Conservation (phyloP, 305 asterid genomes). For the Fraxinus floribunda region DNA sequence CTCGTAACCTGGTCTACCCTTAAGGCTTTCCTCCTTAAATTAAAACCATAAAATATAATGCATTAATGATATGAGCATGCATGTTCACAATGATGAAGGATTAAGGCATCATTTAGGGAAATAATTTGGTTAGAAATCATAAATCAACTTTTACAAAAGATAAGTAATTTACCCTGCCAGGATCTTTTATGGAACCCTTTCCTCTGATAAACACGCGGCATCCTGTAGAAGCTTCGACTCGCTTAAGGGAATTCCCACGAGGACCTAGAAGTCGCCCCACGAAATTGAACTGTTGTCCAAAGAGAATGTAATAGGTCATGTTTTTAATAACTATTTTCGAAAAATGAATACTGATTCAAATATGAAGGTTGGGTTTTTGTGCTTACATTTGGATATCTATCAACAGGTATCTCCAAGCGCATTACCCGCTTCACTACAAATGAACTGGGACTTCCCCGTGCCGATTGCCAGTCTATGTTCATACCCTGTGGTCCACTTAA, state of each 20-base stretch:
- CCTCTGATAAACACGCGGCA: constrained; percentile 89
- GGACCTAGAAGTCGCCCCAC: constrained; percentile 90
- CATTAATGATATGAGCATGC: constrained; percentile 3
- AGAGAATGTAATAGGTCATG: constrained; percentile 12
- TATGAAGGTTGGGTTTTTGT: not conserved
- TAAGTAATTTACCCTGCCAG: constrained; percentile 49
- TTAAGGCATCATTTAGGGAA: not conserved
- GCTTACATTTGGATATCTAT: constrained; percentile 74
- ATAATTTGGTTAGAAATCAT: not conserved
- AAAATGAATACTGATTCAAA: not conserved
- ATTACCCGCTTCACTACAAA: constrained; percentile 53
- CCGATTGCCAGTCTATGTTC: constrained; percentile 71
- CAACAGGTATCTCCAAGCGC: constrained; percentile 84
- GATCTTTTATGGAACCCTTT: constrained; percentile 77
- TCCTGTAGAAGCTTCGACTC: constrained; percentile 83
- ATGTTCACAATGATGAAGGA: not conserved
- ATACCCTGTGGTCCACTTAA: constrained; percentile 58
- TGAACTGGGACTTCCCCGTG: constrained; percentile 67
- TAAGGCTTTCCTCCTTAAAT: constrained; percentile 69
- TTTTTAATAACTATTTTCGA: not conserved
- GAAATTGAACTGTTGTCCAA: constrained; percentile 64
- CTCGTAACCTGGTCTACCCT: constrained; percentile 81
- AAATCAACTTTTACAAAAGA: not conserved
- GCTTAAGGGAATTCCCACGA: constrained; percentile 82
- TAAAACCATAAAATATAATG: not conserved